Base-by-base conservation (phyloP, 2,329 filamentous ascomycete species). In the Phialophora tarda region DNA sequence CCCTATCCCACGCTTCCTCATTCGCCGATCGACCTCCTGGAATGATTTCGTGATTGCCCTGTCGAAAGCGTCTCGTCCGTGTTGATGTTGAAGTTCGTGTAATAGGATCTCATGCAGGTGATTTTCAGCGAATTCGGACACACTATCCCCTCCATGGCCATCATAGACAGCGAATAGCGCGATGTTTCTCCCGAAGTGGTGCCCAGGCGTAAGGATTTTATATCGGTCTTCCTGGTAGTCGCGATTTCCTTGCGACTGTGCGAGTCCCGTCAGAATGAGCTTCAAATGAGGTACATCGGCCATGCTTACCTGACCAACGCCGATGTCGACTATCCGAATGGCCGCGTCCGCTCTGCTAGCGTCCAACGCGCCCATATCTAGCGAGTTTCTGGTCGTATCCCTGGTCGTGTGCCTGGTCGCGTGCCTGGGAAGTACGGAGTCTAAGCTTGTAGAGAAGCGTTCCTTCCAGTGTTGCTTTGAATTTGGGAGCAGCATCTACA, bases 141-240 rank as follows among this genome's bases (percentile, higher is more conserved):
- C 48, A 51, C 24, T 51, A 8, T 51, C 23, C 1, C 48, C 48
- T 23, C 48, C 48, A 8, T 51, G 48, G 23, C 48, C 48, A 28
- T 51, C 48, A 28, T 51, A 51, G 48, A 51, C 48, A 4, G 48
- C 48, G 48, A 51, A 51, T 51, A 51, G 48, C 48, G 48, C 48
- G 48, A 51, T 28, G 2, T 26, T 28, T 6, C 24, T 51, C 21
- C 48, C 48, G 21, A 51, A 51, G 8, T 14, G 21, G n/a, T 23
- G 6, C n/a, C 48, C 48, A 6, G 48, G 48, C 24, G 2, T 23
- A 7, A 51, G 8, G 48, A 51, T 51, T 26, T 51, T 51, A 8
- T 23, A 51, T 4, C 48, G 48, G 48, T 51, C 48, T 51, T 51
- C 48, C 24, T 51, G 48, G 23, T 51, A 11, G 48, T 23, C 3